These are phyloP conservation scores for Leucocoprinus sp. DNA, from an alignment of 768 basidiomycete species.

Conservation along the genomic window DNA sequence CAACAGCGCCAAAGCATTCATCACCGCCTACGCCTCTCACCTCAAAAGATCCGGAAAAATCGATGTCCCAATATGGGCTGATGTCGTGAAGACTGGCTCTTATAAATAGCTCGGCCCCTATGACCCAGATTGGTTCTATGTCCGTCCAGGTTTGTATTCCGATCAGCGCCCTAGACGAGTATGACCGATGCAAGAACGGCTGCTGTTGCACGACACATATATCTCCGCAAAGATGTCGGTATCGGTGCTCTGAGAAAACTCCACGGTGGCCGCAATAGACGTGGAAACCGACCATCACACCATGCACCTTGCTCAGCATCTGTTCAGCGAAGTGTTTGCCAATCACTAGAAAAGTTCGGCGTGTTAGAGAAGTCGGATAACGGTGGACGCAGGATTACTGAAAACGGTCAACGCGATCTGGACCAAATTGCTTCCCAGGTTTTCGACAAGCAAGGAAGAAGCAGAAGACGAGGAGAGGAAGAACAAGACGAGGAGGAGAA, in stretches of 20 bases:
- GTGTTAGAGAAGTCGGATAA: conserved; percentile 91
- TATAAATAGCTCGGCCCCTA: conserved; percentile 99
- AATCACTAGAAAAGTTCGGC: conserved; percentile 97
- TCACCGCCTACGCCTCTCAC: conserved; percentile 89
- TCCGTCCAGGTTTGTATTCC: conserved; percentile 79
- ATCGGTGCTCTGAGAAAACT: conserved; percentile 92
- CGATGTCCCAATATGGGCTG: conserved; percentile 97
- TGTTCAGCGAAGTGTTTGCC: conserved; percentile 93
- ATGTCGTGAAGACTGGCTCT: conserved; percentile 95
- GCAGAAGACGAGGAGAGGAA: conserved; percentile 72
- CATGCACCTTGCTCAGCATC: conserved; percentile 80
- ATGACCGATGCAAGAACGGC: conserved; percentile 37
- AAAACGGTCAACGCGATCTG: conserved; percentile 94
- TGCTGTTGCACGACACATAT: conserved; percentile 97
- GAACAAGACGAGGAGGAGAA: conserved; percentile 49
- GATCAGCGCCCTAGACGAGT: conserved; percentile 2
- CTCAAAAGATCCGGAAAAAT: conserved; percentile 98
- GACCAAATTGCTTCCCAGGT: conserved; percentile 91
- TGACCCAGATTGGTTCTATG: conserved; percentile 99
- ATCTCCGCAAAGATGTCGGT: conserved; percentile 96
- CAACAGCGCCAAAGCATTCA: conserved; percentile 85
- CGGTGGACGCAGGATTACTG: conserved; percentile 92
- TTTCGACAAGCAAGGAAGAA: conserved; percentile 65
- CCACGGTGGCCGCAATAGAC: conserved; percentile 91
- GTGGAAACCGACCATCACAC: conserved; percentile 95